These are phyloP conservation scores for Lasiosphaeria hispida DNA, from an alignment of 495 filamentous ascomycete genomes.

Conservation along the genomic window DNA sequence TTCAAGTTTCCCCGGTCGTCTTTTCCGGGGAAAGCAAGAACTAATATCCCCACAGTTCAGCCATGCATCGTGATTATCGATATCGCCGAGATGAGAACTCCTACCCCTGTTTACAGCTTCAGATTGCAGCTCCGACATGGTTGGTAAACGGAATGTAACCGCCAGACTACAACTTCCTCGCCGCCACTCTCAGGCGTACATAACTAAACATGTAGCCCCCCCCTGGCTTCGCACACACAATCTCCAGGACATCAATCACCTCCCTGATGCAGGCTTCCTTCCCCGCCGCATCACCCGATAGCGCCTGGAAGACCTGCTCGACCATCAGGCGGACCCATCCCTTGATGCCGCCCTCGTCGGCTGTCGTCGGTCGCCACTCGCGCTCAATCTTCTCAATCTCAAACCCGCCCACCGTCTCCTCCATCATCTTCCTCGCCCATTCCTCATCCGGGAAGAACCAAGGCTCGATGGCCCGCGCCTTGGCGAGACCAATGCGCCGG, in stretches of 20 bases:
- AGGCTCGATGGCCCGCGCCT: slow-evolving; percentile 52
- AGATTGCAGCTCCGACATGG: too few relatives aligned
- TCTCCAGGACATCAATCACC: slow-evolving; percentile 56
- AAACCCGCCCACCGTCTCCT: slow-evolving; percentile 54
- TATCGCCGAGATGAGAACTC: too few relatives aligned
- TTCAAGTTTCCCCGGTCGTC: too few relatives aligned
- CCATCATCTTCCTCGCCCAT: slow-evolving; percentile 52
- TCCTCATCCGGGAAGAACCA: slow-evolving; percentile 73
- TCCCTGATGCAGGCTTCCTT: slow-evolving; percentile 55
- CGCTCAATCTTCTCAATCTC: slow-evolving; percentile 58
- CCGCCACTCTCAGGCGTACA: slow-evolving; percentile 66
- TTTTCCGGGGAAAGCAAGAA: too few relatives aligned
- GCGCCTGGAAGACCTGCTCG: slow-evolving; percentile 51
- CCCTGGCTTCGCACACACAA: slow-evolving; percentile 51
- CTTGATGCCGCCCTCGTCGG: slow-evolving; percentile 58
- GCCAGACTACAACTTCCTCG: slow-evolving; percentile 44
- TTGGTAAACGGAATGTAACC: too few relatives aligned
- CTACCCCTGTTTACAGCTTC: too few relatives aligned
- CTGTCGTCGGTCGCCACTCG: slow-evolving; percentile 62
- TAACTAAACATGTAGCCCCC: slow-evolving; percentile 66
- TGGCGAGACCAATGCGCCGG: slow-evolving; percentile 49
- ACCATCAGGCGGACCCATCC: slow-evolving; percentile 72
- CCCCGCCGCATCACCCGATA: slow-evolving; percentile 39
- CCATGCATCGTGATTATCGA: too few relatives aligned
- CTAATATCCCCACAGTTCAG: too few relatives aligned